Base-by-base conservation (phyloP, 192 early-diverging fungal species). In the Backusella mclennaniae region DNA sequence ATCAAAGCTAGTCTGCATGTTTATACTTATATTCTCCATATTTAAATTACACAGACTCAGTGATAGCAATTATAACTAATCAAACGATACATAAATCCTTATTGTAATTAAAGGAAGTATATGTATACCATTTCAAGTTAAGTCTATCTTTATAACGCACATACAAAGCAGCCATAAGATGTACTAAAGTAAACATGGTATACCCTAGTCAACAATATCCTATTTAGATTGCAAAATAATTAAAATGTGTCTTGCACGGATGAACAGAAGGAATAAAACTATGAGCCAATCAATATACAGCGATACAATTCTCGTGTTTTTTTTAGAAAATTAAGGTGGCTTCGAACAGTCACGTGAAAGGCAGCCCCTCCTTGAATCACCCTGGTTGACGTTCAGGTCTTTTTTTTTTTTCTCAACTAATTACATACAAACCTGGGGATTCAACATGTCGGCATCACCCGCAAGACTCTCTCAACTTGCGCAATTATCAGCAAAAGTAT, bases 401-500 rank as follows among this genome's bases (percentile, higher is more conserved):
- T 26, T 53, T 26, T 63, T 59, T 59, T 56, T 56, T 56, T 56
- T 56, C n/a, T 53, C 46, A 49, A 49, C 19, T 49, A 49, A 49
- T 49, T 49, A 49, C 46, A 59, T 59, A 59, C 3, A 23, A 59
- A 59, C 17, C 9, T 59, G 23, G 17, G 53, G 53, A 59, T 23
- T 59, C 53, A 59, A 26, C 53, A 59, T 59, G 53, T 73, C 82
- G n/a, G 74, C 83, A 59, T 41, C 82, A 26, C 73, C 80, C n/a
- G 53, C 82, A 56, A 84, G 84, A 67, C 67, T 87, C 42, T 73
- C 82, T 21, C 72, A 88, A 69, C 84, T 92, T 12, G 82, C 86
- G 12, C 87, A 91, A 79, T 74, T 92, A 29, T 87, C 89, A 35
- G 83, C 86, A 39, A 87, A 87, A 71, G 84, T 94, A 44, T 94